Base-by-base conservation (phyloP, 306 rosid genomes). In the Citrullus amarus region DNA sequence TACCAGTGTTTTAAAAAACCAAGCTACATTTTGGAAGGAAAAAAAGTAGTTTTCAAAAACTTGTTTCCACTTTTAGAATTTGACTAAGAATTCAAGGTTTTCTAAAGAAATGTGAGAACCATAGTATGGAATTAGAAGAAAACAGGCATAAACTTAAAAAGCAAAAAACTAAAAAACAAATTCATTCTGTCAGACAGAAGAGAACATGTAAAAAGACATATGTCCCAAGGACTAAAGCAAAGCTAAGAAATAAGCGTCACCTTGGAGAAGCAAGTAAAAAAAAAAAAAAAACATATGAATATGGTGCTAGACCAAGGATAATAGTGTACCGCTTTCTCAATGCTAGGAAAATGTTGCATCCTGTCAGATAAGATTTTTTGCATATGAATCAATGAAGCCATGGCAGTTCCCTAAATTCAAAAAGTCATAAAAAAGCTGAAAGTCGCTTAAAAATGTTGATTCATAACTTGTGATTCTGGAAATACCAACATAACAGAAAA, bases 301-400 rank as follows among this genome's bases (percentile, higher is more conserved):
- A 28, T 28, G 48, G 43, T 51, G 51, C 44, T 1, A 48, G 46
- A 28, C 13, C 5, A 25, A 18, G 38, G 78, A 48, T 9, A 32
- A 36, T 50, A n/a, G 59, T 78, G 67, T 86, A 92, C 99, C 76
- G 96, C 99, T 89, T 95, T 95, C 75, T 91, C 97, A 76, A 88
- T 75, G 89, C 91, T 91, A 62, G 96, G 83, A 88, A 95, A 95
- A 86, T 92, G 97, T 44, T 95, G 97, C 90, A 83, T 80, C 87
- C 97, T 88, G 84, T 79, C 75, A 80, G 98, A 92, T 65, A 95
- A 82, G 81, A 95, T 91, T 90, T 92, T 88, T 88, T 92, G 99
- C 99, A 92, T 95, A 80, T 95, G 99, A 63, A 91, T 85, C 76
- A 95, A 85, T 16, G 97, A 95, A 80, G 97, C 92, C 93, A 95